These are phyloP conservation scores for Ophiostoma himal-ulmi DNA, from an alignment of 2,329 filamentous ascomycete species.

Conservation along the genomic window DNA sequence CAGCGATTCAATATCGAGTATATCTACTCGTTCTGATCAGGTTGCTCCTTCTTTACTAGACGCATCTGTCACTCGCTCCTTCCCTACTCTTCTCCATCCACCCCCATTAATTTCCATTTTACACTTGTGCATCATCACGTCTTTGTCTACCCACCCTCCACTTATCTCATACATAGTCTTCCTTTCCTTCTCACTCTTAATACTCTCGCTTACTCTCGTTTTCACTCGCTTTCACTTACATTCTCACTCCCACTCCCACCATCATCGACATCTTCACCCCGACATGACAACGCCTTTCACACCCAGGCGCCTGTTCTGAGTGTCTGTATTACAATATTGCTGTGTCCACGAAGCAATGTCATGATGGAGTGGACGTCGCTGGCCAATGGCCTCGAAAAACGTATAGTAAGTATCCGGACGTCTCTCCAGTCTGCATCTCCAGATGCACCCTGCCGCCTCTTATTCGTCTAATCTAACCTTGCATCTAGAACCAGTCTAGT, in stretches of 20 bases:
- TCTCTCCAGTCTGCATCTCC: neutral
- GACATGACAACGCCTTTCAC: constrained; percentile 12
- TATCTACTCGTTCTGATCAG: neutral
- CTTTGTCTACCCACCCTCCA: neutral
- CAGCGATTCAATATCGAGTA: too few relatives aligned
- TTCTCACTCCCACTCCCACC: neutral
- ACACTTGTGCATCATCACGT: neutral
- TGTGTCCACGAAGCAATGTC: constrained; percentile 15
- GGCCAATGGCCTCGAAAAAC: constrained; percentile 19
- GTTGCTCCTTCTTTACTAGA: neutral
- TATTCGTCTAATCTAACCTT: neutral
- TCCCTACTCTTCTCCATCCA: constrained; percentile 1
- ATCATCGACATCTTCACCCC: neutral
- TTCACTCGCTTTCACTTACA: too few relatives aligned
- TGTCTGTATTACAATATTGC: neutral
- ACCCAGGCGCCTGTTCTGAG: constrained; percentile 13
- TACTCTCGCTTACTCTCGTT: neutral
- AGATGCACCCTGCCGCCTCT: neutral
- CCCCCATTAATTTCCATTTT: neutral
- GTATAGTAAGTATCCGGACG: constrained; percentile 15
- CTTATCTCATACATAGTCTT: neutral
- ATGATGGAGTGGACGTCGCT: constrained; percentile 24
- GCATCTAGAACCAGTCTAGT: constrained; percentile 29
- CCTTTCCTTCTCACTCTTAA: neutral
- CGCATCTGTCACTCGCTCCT: constrained; percentile 10